Evolutionary conservation across 257 asterid species (phyloP).

Genomic region (Penstemon barbatus): DNA sequence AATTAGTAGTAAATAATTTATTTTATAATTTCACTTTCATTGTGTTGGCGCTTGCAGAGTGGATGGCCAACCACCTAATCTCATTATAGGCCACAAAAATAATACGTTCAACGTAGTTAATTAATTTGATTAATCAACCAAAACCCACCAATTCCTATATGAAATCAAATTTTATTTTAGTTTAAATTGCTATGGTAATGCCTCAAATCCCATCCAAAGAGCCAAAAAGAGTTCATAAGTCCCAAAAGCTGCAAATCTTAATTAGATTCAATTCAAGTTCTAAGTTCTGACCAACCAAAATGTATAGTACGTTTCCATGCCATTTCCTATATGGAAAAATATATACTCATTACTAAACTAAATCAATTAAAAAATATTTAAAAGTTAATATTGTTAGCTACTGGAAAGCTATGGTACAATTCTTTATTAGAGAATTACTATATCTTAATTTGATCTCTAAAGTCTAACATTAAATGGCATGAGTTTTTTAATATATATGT

Average conservation of each 20-base stretch:
- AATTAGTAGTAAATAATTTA: too few species aligned
- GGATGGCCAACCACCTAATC: too few species aligned
- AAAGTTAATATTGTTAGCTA: not conserved
- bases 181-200: not conserved
- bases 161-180: too few species aligned
- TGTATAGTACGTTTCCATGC: not conserved
- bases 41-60: too few species aligned
- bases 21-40: too few species aligned
- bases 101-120: too few species aligned
- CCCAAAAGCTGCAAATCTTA: not conserved
- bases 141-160: too few species aligned
- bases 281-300: not conserved
- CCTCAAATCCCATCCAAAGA: slow-evolving; percentile 8
- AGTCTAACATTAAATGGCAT: slow-evolving; percentile 8
- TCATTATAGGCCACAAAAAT: too few species aligned
- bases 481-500: slow-evolving; percentile 15
- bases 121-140: too few species aligned
- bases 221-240: not conserved
- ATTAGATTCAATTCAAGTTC: not conserved
- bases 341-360: not conserved
- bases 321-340: not conserved
- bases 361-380: not conserved
- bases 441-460: too few species aligned
- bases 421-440: not conserved
- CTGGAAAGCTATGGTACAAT: not conserved